Evolutionary conservation across 768 basidiomycete genomes (phyloP).

Genomic region (Coprinopsis strossmayeri): DNA sequence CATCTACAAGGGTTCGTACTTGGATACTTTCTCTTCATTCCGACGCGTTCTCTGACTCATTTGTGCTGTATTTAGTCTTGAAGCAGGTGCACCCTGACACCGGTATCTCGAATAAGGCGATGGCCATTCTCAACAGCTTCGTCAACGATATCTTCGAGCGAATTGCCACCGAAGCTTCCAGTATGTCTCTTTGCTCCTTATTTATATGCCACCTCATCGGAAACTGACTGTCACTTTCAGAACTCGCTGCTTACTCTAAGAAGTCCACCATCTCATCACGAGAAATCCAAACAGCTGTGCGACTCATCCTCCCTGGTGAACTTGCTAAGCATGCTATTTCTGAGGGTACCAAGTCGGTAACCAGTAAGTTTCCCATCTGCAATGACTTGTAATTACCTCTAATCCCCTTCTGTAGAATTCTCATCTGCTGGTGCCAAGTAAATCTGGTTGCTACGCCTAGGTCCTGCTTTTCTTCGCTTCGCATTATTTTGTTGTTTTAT

Average conservation of each 20-base stretch:
- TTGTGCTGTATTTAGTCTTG: conserved; percentile 50
- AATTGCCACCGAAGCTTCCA: conserved; percentile 88
- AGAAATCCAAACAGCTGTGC: conserved; percentile 96
- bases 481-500: neutral
- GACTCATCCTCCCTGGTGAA: conserved; percentile 96
- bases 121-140: conserved; percentile 95
- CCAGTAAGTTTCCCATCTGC: conserved; percentile 32
- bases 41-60: neutral
- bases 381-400: too few species aligned
- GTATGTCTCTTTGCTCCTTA: conserved; percentile 34
- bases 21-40: neutral
- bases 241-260: conserved; percentile 97
- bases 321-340: conserved; percentile 98
- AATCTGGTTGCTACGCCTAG: neutral
- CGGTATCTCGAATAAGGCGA: conserved; percentile 99
- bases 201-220: conserved; percentile 8
- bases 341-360: conserved; percentile 68
- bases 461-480: neutral
- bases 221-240: conserved; percentile 31
- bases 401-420: conserved; percentile 11
- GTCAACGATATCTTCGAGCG: conserved; percentile 95
- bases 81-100: conserved; percentile 99
- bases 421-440: conserved; percentile 16
- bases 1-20: conserved; percentile 46
- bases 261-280: conserved; percentile 98